Evolutionary conservation across 768 basidiomycete genomes (phyloP), one percentile per base, ranked within the genome.

Genomic region (Termitomyces sp.): DNA sequence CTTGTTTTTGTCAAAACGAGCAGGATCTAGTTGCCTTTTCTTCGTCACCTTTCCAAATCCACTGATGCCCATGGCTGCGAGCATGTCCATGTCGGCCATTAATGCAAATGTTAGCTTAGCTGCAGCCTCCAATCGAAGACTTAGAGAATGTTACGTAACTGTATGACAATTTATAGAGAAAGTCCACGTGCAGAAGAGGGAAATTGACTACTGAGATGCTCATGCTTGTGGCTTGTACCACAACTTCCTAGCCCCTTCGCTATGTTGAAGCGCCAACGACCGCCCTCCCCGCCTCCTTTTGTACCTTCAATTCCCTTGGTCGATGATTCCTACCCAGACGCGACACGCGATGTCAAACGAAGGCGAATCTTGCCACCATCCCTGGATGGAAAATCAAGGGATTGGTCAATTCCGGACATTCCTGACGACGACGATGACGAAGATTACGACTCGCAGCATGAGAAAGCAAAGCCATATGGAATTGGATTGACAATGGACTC

Each of bases 1-100:
- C 74, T 86, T 90, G 72, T 79, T 87, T 73, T 86, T 90, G 74
- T 92, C 89, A 65, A 93, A 91, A 61, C 90, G 78, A n/a, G 80
- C 71, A n/a, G 88, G 86, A 70, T 92, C 88, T 25, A 92, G 80
- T 69, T 83, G 75, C 63, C 80, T 85, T 74, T 86, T 86, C 71
- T 85, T 82, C 31, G 76, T 69, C 48, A 86, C 74, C 75, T 93
- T 94, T 31, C 93, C 93, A 70, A 95, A 95, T 29, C 89, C 89
- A 67, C 85, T 67, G 60, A 94, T 90, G 6, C 92, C 92, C 88
- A 95, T 93, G 11, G 88, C 84, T 2, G 88, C 86, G 67, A 93
- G 82, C 20, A 93, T 74, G 63, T 92, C 91, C 76, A 81, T 80
- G 72, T 87, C 84, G 31, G 76, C 63, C 78, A 78, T 77, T 54